Conservation (phyloP, 129 eudicot genomes). For the Heracleum sosnowskyi region DNA sequence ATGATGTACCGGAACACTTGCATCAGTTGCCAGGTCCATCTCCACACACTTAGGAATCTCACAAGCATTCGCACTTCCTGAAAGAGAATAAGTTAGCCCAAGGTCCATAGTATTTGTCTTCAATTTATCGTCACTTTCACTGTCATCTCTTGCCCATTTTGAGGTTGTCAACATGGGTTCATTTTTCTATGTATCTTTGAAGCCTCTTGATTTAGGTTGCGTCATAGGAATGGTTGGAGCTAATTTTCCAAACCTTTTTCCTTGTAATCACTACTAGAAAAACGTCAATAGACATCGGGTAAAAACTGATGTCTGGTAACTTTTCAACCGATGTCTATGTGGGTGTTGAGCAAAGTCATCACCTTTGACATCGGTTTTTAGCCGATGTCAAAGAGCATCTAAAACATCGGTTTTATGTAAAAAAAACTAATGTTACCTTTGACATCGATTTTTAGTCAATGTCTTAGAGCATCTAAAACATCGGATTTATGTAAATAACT, state of each 20-base stretch:
- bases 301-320: too few relatives aligned
- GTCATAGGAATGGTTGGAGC: slow-evolving; percentile 32
- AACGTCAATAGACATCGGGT: too few relatives aligned
- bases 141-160: slow-evolving; percentile 91
- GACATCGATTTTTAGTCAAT: too few relatives aligned
- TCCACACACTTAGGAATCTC: slow-evolving; percentile 31
- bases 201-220: slow-evolving; percentile 35
- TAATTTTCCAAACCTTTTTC: slow-evolving; percentile 27
- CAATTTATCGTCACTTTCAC: slow-evolving; percentile 64
- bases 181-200: slow-evolving; percentile 34
- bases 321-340: too few relatives aligned
- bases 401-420: too few relatives aligned
- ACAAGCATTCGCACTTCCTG: slow-evolving; percentile 79
- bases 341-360: too few relatives aligned
- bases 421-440: too few relatives aligned
- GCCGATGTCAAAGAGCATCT: too few relatives aligned
- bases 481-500: too few relatives aligned
- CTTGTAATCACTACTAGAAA: too few relatives aligned
- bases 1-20: slow-evolving; percentile 33
- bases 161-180: slow-evolving; percentile 62
- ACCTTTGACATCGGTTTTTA: too few relatives aligned
- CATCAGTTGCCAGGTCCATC: slow-evolving; percentile 30
- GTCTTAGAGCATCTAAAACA: too few relatives aligned
- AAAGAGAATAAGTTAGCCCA: slow-evolving; percentile 72
- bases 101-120: slow-evolving; percentile 52